Evolutionary conservation across 768 basidiomycete species (phyloP), one percentile per base, ranked within the genome.

Genomic region (Jaapia argillacea): DNA sequence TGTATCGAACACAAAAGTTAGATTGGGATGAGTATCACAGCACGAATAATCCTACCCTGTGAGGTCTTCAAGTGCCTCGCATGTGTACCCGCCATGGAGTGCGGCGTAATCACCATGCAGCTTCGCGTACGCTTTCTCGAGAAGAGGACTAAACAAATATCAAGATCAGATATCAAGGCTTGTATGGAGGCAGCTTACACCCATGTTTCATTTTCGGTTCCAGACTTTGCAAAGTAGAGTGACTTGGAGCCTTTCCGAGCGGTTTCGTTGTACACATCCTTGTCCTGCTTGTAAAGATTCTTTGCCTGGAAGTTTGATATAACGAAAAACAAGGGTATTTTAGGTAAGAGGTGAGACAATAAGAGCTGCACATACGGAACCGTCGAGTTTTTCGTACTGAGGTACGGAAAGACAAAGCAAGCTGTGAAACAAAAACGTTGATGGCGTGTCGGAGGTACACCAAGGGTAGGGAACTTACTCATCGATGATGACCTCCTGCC

Each of bases 91-190:
- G 16, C 60, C 54, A 14, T 41, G 39, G 24, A 64, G 45, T 3
- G 54, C 48, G 6, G 53, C 55, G 48, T 61, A 64, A 42, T 62
- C 62, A 2, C 62, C 62, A 42, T 62, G 60, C 6, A 64, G 38
- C 42, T 64, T 64, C 3, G 62, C 62, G 36, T 54, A 64, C 5
- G 62, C 62, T 46, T 64, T 64, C 40, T 64, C 62, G 28, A 61
- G 40, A 3, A 64, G 42, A 2, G 62, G 54, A 21, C 37, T 38
- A 38, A 10, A 7, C 7, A 21, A 21, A 21, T 10, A 7, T 16
- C 10, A 13, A 23, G 36, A 24, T 10, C 25, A 20, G 14, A 20
- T 12, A n/a, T 10, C 28, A 27, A 14, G 22, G 5, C 26, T 27
- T 16, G 37, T 31, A 35, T 21, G 20, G 18, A 23, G 16, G 36